These are phyloP conservation scores for Cyphellophora europaea DNA, from an alignment of 2,329 filamentous ascomycete species.

Conservation along the genomic window DNA sequence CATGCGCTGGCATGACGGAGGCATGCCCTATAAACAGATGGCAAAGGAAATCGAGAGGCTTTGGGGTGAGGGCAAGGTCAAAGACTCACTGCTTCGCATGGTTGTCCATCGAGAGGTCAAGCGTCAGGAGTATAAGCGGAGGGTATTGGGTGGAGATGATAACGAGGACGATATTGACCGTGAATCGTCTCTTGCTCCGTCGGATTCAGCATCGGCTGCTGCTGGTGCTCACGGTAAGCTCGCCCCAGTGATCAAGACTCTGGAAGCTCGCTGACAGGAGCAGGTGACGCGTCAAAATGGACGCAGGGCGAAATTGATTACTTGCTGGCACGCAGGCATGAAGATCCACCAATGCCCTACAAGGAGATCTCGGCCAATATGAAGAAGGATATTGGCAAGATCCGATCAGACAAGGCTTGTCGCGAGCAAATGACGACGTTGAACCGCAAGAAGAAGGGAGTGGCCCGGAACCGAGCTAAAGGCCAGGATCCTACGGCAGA, in stretches of 20 bases:
- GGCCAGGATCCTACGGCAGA: neutral
- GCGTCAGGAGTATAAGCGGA: neutral
- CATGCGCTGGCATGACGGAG: neutral
- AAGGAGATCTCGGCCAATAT: neutral
- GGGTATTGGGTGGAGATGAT: neutral
- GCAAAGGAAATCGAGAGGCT: neutral
- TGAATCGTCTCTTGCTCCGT: neutral
- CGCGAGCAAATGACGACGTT: slow-evolving; percentile 2
- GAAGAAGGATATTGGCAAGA: too few relatives aligned
- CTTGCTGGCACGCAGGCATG: neutral
- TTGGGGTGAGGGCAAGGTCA: neutral
- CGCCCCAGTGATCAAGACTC: neutral
- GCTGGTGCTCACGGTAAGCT: neutral
- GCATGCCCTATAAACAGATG: neutral
- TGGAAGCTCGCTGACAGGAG: neutral
- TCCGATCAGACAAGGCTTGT: slow-evolving; percentile 1
- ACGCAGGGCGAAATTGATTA: neutral
- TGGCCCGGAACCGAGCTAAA: neutral
- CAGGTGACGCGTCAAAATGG: too few relatives aligned
- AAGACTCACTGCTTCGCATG: neutral
- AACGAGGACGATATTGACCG: neutral
- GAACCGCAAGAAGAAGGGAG: slow-evolving; percentile 1
- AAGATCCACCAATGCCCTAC: neutral
- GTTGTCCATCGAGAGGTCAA: neutral
- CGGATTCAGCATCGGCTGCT: neutral